Evolutionary conservation across 148 eudicot genomes (phyloP).

Genomic region (Agrostemma githago): DNA sequence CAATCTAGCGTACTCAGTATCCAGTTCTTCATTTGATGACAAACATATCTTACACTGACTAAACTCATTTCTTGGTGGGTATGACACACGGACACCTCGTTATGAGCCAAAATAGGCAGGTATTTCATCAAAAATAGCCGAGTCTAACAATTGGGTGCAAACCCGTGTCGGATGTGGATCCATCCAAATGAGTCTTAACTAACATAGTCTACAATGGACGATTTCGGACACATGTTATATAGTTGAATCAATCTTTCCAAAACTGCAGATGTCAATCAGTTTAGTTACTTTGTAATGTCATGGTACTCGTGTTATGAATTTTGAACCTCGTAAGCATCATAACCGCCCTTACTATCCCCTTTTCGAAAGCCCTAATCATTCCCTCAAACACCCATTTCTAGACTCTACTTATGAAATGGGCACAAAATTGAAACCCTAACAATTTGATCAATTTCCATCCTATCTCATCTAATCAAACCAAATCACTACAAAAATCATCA

Average conservation of each 20-base stretch:
- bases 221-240: neutral
- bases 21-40: no score
- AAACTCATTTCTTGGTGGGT: neutral
- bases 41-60: no score
- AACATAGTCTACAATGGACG: neutral
- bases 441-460: neutral
- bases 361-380: neutral
- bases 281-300: no score
- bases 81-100: neutral
- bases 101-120: neutral
- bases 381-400: neutral
- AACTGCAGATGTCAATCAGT: neutral
- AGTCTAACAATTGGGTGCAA: neutral
- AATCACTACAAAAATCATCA: neutral
- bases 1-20: no score
- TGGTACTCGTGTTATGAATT: no score
- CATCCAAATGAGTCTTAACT: neutral
- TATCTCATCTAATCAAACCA: neutral
- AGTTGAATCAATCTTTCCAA: neutral
- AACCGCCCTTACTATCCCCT: no score
- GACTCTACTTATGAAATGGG: neutral
- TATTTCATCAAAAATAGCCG: neutral
- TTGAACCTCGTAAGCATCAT: no score
- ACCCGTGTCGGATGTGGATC: neutral
- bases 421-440: neutral